Percentiles rank a stretch among this genome's conserved stretches.
These are phyloP conservation scores for Beauveria scarabaeidicola DNA, from an alignment of 2,329 filamentous ascomycete species.

Conservation along the genomic window DNA sequence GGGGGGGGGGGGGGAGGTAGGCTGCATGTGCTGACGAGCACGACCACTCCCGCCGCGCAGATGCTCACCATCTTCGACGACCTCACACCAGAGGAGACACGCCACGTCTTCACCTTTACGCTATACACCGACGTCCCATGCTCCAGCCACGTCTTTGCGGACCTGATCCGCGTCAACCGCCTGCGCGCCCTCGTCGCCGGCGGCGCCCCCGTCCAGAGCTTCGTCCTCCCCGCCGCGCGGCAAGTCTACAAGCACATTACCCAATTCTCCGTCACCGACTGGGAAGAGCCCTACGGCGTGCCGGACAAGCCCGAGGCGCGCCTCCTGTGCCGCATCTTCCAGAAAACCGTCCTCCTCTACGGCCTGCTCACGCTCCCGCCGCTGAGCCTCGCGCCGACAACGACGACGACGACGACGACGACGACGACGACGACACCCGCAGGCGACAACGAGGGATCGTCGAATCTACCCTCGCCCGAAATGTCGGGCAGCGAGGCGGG, in stretches of 20 bases:
- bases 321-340: background rate
- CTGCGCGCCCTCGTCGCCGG: constrained; percentile 1
- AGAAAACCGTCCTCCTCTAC: background rate
- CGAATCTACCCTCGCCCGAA: background rate
- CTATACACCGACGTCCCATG: constrained; percentile 3
- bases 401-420: background rate
- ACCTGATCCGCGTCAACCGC: constrained; percentile 3
- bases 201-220: background rate
- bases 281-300: constrained; percentile 3
- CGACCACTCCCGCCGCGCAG: constrained; percentile 1
- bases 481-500: background rate
- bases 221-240: background rate
- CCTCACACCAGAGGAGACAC: background rate
- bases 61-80: constrained; percentile 3
- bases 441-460: background rate
- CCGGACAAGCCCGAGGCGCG: constrained; percentile 4
- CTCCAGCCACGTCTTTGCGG: background rate
- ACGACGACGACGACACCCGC: background rate
- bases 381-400: background rate
- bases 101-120: background rate
- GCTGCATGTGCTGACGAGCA: constrained; percentile 3
- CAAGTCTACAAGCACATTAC: constrained; percentile 4
- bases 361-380: constrained; percentile 3
- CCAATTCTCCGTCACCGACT: background rate
- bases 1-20: too few species aligned